These are phyloP conservation scores for Rosa chinensis DNA, from an alignment of 306 rosid genomes.

Conservation along the genomic window DNA sequence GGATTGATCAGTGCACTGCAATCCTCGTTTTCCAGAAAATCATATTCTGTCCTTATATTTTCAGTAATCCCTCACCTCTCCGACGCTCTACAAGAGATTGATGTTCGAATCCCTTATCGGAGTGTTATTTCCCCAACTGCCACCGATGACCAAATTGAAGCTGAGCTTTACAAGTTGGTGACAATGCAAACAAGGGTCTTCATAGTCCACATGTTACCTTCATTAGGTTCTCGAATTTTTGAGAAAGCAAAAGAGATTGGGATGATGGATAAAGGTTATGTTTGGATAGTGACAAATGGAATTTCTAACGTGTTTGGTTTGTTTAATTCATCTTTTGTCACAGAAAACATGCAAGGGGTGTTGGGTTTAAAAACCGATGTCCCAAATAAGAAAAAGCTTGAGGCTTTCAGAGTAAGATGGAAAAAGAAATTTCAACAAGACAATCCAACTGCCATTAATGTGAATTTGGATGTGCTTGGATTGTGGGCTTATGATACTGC, in stretches of 20 bases:
- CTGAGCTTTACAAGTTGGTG: slow-evolving; percentile 3
- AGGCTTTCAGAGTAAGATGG: not conserved
- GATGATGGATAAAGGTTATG: slow-evolving; percentile 1
- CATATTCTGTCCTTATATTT: too few species aligned
- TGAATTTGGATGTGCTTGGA: slow-evolving; percentile 9
- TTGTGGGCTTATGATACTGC: slow-evolving; percentile 2
- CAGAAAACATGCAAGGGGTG: slow-evolving; percentile 4
- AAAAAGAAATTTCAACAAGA: not conserved
- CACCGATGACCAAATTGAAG: not conserved
- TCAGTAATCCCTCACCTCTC: not conserved
- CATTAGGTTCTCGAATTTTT: not conserved
- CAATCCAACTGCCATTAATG: not conserved
- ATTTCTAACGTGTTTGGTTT: not conserved
- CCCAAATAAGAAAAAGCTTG: not conserved
- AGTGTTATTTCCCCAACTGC: not conserved
- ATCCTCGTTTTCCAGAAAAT: too few species aligned
- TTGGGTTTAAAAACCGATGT: not conserved
- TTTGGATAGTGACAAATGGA: not conserved
- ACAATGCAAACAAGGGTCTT: slow-evolving; percentile 10
- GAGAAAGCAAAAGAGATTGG: not conserved
- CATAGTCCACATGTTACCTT: not conserved
- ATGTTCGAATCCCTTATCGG: slow-evolving; percentile 6
- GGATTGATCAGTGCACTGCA: too few species aligned
- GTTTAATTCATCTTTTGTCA: not conserved
- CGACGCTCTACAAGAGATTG: slow-evolving; percentile 1